A percentile compares a stretch with the other conserved stretches of the same genome.
phyloP scores from a whole-genome alignment of 805 yeast species.

The Ogataea henricii region DNA sequence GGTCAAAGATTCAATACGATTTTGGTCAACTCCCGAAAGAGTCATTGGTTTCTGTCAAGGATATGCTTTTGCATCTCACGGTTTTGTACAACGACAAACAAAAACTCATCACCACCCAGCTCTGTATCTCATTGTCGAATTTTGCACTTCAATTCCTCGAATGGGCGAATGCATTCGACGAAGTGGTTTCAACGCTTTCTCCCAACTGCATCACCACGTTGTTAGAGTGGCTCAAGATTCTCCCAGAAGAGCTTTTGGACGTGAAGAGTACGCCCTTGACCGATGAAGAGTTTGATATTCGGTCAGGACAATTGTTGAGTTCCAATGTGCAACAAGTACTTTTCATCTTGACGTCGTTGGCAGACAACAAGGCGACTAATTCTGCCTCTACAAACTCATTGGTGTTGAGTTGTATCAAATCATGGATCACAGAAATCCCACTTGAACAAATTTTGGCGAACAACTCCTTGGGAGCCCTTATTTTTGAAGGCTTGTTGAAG shows the following conservation, averaged over 20 bases:
- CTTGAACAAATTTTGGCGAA: slow-evolving; percentile 65
- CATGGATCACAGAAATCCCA: slow-evolving; percentile 90
- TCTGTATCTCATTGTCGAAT: slow-evolving; percentile 79
- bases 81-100: slow-evolving; percentile 46
- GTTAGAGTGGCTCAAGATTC: slow-evolving; percentile 77
- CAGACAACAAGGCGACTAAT: slow-evolving; percentile 30
- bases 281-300: slow-evolving; percentile 71
- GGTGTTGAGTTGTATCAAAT: slow-evolving; percentile 73
- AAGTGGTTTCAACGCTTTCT: slow-evolving; percentile 56
- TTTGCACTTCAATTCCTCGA: slow-evolving; percentile 72
- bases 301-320: slow-evolving; percentile 65
- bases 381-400: slow-evolving; percentile 40
- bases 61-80: slow-evolving; percentile 62
- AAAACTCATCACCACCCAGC: slow-evolving; percentile 75
- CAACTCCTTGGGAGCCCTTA: slow-evolving; percentile 63
- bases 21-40: slow-evolving; percentile 70
- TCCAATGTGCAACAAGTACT: slow-evolving; percentile 71
- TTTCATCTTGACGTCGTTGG: slow-evolving; percentile 56
- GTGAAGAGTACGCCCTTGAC: slow-evolving; percentile 75
- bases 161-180: slow-evolving; percentile 74
- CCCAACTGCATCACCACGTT: slow-evolving; percentile 47
- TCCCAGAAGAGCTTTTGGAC: slow-evolving; percentile 90
- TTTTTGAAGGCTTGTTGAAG: slow-evolving; percentile 59
- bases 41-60: slow-evolving; percentile 62
- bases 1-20: slow-evolving; percentile 85